Evolutionary conservation across 1,284 basidiomycete species (phyloP), one percentile per base, ranked within the genome.

Genomic region (Irpex rosettiformis): DNA sequence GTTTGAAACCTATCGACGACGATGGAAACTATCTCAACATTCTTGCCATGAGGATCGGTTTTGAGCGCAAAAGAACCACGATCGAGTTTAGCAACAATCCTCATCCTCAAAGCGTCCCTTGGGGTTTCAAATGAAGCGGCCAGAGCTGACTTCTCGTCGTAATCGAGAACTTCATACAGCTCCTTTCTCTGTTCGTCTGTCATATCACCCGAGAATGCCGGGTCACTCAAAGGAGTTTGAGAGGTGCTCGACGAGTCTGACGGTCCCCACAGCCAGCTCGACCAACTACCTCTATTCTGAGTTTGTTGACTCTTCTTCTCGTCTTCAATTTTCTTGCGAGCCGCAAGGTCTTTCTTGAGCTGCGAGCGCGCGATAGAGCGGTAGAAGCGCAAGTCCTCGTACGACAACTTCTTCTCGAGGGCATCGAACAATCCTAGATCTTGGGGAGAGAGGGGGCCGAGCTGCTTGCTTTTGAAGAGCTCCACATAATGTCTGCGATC

Each of bases 351-450:
- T 69, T 97, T 95, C 65, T 89, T 88, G 16, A 98, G 78, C 64
- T 89, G 88, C 5, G 93, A 94, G 6, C 94, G 87, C 0, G 95
- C 94, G 61, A 99, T 94, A 3, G 96, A 98, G 24, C 97, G 87
- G 77, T 98, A 99, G 75, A 98, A 98, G 10, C 97, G 89, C 56
- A 99, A 91, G 67, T 99, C 97, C 70, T 98, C 94, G 69, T 98
- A 99, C 0, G 86, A 83, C 10, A 99, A 79, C 70, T 93, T 93
- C 65, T 73, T 77, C 71, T 99, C 98, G 55, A 99, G 76, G 1
- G 76, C 78, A 52, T 85, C 81, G 25, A 98, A 75, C 4, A 76
- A 77, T 53, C 77, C 71, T 29, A 76, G 64, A 52, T 95, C 93
- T 87, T 94, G 64, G n/a, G 80, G 81, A 6, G 76, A 65, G 21